Evolutionary conservation across 2,329 filamentous ascomycete genomes (phyloP), one percentile per base, ranked within the genome.

Genomic region (Lasiodiplodia gonubiensis): DNA sequence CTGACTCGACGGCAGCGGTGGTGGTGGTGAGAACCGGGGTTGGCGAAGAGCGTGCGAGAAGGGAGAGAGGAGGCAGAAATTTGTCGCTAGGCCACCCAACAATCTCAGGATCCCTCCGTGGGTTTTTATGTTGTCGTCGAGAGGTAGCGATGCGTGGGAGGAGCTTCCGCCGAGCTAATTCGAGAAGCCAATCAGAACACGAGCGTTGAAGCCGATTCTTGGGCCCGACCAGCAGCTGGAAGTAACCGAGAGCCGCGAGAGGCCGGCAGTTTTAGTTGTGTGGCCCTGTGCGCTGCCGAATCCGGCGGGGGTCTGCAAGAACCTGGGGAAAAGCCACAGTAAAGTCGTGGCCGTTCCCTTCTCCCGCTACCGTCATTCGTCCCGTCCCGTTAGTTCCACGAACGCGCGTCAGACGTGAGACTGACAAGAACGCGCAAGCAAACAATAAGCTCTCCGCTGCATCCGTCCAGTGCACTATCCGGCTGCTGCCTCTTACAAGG

Each of bases 241-340:
- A 49, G 64, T 66, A 66, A 48, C 64, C 64, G 64, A 66, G 64
- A 66, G 64, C 64, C 64, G 64, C n/a, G 30, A 42, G 42, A 39
- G n/a, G 42, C 25, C 64, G 64, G 64, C 64, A 59, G 39, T 59
- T 60, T 60, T 25, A 10, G 12, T 18, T 46, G 55, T 25, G 18
- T n/a, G 21, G 25, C 39, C 18, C 23, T 49, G 57, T 49, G 57
- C 57, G 10, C n/a, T 23, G 27, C 27, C 30, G 7, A 5, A 18
- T 23, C 30, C 18, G 53, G 33, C 30, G 12, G 37, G 54, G 37
- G 35, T 16, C 23, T 27, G 35, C n/a, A 21, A 46, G 57, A 46
- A 25, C 55, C 33, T 27, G 39, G 57, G 23, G 46, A 42, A 49
- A 61, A 30, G 42, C 46, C 59, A 51, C 53, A 4, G n/a, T 39